These are phyloP conservation scores for Cladosporium sp. DNA, from an alignment of 2,329 filamentous ascomycete genomes.

Conservation along the genomic window DNA sequence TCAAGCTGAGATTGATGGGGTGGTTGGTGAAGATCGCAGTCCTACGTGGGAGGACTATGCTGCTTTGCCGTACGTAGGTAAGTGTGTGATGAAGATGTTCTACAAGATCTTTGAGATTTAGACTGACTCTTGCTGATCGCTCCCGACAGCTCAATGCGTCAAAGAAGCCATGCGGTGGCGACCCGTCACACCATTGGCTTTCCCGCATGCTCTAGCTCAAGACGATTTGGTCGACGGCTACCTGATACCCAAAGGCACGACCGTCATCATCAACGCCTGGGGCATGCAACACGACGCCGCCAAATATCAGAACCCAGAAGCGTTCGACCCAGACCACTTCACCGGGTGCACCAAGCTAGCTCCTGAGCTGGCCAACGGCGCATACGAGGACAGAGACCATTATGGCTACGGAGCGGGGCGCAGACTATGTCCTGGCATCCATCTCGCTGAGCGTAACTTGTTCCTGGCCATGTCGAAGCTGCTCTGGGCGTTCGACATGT, in stretches of 20 bases:
- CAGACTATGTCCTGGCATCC: conserved; percentile 52
- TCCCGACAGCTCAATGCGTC: conserved; percentile 26
- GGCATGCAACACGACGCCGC: conserved; percentile 42
- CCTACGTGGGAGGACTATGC: conserved; percentile 36
- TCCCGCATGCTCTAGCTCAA: conserved; percentile 42
- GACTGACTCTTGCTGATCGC: neutral
- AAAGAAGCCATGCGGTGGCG: conserved; percentile 42
- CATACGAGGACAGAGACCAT: conserved; percentile 44
- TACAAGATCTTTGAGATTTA: neutral
- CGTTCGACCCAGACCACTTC: conserved; percentile 42
- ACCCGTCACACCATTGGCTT: conserved; percentile 36
- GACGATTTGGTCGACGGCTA: conserved; percentile 37
- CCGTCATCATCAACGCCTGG: conserved; percentile 41
- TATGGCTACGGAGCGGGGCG: conserved; percentile 53
- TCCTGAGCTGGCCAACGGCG: conserved; percentile 38
- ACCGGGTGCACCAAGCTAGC: conserved; percentile 35
- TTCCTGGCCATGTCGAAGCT: conserved; percentile 39
- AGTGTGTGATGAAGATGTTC: neutral
- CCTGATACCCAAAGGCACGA: conserved; percentile 40
- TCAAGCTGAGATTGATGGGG: conserved; percentile 35
- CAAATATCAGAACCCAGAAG: conserved; percentile 29
- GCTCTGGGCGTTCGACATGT: conserved; percentile 54
- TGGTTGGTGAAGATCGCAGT: conserved; percentile 30
- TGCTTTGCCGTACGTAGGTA: conserved; percentile 35
- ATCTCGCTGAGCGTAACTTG: conserved; percentile 52